These are phyloP conservation scores for Pulveroboletus ravenelii DNA, from an alignment of 768 basidiomycete species.

Conservation along the genomic window DNA sequence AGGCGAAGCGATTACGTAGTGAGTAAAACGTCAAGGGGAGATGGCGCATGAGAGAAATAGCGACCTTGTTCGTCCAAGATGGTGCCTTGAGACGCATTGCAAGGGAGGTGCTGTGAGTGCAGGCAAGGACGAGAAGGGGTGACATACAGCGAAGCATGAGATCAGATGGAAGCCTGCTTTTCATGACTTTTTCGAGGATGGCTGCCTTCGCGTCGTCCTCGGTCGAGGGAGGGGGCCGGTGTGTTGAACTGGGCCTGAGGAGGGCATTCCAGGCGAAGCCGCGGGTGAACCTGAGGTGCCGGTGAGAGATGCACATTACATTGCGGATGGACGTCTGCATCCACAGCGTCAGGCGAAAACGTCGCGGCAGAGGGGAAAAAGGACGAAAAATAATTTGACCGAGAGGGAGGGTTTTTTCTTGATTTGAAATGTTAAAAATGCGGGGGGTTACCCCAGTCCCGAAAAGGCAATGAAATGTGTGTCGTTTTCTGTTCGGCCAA, in stretches of 20 bases:
- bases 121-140: conserved; percentile 5
- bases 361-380: conserved; percentile 13
- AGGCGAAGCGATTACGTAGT: conserved; percentile 28
- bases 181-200: conserved; percentile 81
- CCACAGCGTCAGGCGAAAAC: conserved; percentile 7
- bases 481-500: conserved; percentile 16
- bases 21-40: conserved; percentile 2
- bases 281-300: background rate
- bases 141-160: conserved; percentile 86
- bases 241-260: conserved; percentile 1
- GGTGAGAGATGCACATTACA: conserved; percentile 30
- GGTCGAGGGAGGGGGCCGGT: conserved; percentile 24
- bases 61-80: conserved; percentile 80
- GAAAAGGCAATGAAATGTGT: background rate
- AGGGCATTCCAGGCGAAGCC: conserved; percentile 28
- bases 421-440: conserved; percentile 20
- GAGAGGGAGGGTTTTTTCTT: background rate
- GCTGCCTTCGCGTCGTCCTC: conserved; percentile 73
- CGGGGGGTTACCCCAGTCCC: conserved; percentile 17
- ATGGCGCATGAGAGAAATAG: conserved; percentile 18
- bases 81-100: conserved; percentile 55
- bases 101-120: conserved; percentile 8
- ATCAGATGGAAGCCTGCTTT: conserved; percentile 82
- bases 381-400: conserved; percentile 19
- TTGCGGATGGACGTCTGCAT: conserved; percentile 36